Percentiles rank a stretch among this genome's conserved stretches.
phyloP scores from a whole-genome alignment of 2,329 filamentous ascomycete genomes.

The Sordariomycetes sp. region DNA sequence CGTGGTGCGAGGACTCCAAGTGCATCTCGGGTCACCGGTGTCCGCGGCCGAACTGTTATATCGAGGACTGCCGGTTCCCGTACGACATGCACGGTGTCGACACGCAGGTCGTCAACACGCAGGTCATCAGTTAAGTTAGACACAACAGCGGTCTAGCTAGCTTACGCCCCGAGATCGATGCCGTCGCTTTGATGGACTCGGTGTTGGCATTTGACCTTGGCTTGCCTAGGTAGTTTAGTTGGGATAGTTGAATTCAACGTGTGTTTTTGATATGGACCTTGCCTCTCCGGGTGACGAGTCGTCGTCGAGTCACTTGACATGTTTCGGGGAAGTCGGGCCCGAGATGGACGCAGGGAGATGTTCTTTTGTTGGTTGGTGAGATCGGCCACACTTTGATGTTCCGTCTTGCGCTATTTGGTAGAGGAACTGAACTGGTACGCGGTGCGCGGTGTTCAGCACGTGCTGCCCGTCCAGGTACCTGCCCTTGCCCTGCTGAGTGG shows the following conservation, averaged over 20 bases:
- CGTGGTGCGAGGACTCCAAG: slow-evolving; percentile 14
- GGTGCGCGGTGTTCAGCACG: neutral
- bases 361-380: too few species aligned
- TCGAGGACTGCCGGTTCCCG: slow-evolving; percentile 9
- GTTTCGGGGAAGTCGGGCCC: neutral
- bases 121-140: neutral
- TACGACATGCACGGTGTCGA: slow-evolving; percentile 11
- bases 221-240: neutral
- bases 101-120: neutral
- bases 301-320: neutral
- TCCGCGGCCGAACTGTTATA: slow-evolving; percentile 7
- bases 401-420: neutral
- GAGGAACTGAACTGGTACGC: neutral
- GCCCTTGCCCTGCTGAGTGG: neutral
- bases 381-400: neutral
- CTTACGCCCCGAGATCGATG: neutral
- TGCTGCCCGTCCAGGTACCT: neutral
- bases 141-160: neutral
- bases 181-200: neutral
- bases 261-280: neutral
- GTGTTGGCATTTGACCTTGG: neutral
- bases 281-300: neutral
- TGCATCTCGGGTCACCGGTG: slow-evolving; percentile 14
- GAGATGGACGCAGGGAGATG: neutral
- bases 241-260: neutral